Base-by-base conservation (phyloP, 768 basidiomycete species). In the Amanita jacksonii region DNA sequence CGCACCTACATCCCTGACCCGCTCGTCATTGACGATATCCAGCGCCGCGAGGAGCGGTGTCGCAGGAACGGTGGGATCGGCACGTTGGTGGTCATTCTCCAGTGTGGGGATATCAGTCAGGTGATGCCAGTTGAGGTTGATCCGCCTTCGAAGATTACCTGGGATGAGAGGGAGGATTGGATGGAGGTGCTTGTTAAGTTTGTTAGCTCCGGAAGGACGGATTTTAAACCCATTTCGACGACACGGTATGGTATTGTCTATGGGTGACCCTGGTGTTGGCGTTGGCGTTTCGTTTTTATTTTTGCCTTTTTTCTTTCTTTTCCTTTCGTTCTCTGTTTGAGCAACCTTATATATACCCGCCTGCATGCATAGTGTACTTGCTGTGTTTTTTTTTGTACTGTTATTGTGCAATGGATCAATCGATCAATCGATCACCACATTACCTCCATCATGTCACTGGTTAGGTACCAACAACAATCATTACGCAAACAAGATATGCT, bases 91-190 rank as follows among this genome's bases (percentile, higher is more conserved):
- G 71, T 89, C 59, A 68, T 88, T 57, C 70, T 89, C 46, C 83
- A 88, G 55, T 87, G 85, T 54, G 81, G 76, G 28, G 69, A 72
- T 18, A 71, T 86, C 54, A 79, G 77, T 55, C 84, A 89, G 54
- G 85, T 89, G 50, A 84, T 88, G 80, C 86, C 86, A 24, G 83
- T 88, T 50, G 86, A 89, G 57, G 81, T 88, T 40, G 86, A 89
- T 59, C 76, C 81, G 5, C 85, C 83, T 1, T 65, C 72, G 46
- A 82, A 78, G 53, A 85, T 87, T 54, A 67, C 76, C 25, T 88
- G 85, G 86, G 85, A 86, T 57, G 52, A 61, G 15, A 69, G 85
- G 43, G 78, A 78, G 8, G 85, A 89, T 59, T 89, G 85, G 85
- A 61, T 66, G 4, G 67, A 70, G 15, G 77, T 82, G 24, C 73